Evolutionary conservation across 352 stramenopile species (phyloP), one percentile per base, ranked within the genome.

Genomic region (Globisporangium polare): DNA sequence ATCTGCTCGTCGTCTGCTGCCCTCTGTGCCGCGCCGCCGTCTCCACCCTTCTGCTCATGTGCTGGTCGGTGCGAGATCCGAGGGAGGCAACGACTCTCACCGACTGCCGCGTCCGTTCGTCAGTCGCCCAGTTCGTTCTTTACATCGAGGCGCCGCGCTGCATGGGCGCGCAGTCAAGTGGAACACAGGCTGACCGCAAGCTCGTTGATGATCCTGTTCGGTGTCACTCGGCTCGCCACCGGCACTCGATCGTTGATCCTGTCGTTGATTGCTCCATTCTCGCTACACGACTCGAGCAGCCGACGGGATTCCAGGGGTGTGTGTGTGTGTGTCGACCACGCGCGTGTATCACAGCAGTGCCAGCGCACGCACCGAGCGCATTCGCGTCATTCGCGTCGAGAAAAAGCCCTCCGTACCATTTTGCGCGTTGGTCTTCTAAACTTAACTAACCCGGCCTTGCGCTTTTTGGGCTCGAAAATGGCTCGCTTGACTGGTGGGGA

Each of bases 341-440:
- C 15, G 12, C 26, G 18, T 17, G 49, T n/a, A n/a, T 18, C 20
- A 6, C 15, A 45, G 39, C 39, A 20, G 39, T 13, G 20, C 12
- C 15, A 43, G 39, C 45, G 5, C 5, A 31, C 12, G 4, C 53
- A 33, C 22, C 24, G 9, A 35, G 24, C 33, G 15, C 17, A 20
- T 45, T 20, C 17, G 15, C 27, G 31, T 20, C 29, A 22, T 46
- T 46, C 35, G 46, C 27, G 43, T 43, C 31, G 13, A 53, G 37
- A 65, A 60, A 50, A 41, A 51, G 51, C 69, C 55, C 51, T 47
- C 43, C 70, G 67, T 79, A 92, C 83, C 83, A 92, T 92, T 90
- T 90, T 89, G 71, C 74, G 71, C 68, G 78, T 85, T 87, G 83
- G 83, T 89, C 80, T 92, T 90, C 80, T 92, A 92, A 92, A 92